Conservation (phyloP, 495 filamentous ascomycete species). For the Echria macrotheca region DNA sequence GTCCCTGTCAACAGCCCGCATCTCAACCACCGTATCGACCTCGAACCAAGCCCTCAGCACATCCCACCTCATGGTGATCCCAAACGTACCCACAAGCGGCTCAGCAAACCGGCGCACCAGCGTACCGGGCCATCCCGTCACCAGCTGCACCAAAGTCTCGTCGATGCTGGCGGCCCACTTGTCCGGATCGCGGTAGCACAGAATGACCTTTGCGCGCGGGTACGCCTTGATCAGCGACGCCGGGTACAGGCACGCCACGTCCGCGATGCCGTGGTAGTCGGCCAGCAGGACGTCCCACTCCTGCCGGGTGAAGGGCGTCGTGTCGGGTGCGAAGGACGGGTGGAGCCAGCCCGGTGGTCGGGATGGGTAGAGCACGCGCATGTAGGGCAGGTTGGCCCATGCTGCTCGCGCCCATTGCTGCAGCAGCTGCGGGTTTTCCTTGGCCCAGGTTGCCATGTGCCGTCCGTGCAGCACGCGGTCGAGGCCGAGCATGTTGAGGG, state of each 20-base stretch:
- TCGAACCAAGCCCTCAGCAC: constrained; percentile 5
- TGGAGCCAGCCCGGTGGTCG: constrained; percentile 1
- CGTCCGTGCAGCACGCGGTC: constrained; percentile 9
- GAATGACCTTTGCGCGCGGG: constrained; percentile 5
- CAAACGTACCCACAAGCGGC: constrained; percentile 3
- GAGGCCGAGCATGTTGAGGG: constrained; percentile 6
- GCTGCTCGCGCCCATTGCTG: constrained; percentile 1
- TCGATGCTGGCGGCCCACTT: constrained; percentile 10
- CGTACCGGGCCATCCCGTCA: constrained; percentile 7
- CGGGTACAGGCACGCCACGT: constrained; percentile 8
- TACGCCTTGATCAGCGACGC: constrained; percentile 8
- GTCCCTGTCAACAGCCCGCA: constrained; percentile 1
- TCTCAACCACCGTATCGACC: neutral
- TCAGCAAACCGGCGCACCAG: constrained; percentile 2
- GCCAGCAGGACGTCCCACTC: constrained; percentile 1
- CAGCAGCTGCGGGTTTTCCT: constrained; percentile 1
- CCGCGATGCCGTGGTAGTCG: constrained; percentile 5
- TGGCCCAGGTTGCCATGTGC: constrained; percentile 6
- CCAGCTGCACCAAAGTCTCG: neutral
- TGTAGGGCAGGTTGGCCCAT: constrained; percentile 7
- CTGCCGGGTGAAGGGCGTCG: neutral
- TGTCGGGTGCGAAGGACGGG: constrained; percentile 1
- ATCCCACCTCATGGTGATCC: constrained; percentile 9
- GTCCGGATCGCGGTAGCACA: constrained; percentile 5
- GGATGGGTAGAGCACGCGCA: constrained; percentile 6